Evolutionary conservation across 768 basidiomycete genomes (phyloP), one percentile per base, ranked within the genome.

Genomic region (Tricholoma matsutake): DNA sequence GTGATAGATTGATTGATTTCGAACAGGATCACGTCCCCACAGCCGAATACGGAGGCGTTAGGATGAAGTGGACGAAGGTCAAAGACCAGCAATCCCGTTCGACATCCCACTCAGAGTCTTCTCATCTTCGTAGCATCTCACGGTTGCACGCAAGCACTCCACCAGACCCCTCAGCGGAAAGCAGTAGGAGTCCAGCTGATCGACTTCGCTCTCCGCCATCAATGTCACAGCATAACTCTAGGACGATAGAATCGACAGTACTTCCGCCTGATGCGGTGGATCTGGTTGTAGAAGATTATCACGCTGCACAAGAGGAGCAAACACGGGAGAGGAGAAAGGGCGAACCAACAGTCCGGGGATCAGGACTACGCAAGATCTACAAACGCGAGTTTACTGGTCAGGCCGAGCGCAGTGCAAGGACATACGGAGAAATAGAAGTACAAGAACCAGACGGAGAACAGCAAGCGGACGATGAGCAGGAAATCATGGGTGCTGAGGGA

Each of bases 181-280:
- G 69, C 56, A 73, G 72, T 49, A 60, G 64, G 51, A 71, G 66
- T 59, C 54, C 61, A 18, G 65, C 49, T 25, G 63, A 64, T n/a
- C 69, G 68, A 56, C 55, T 72, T 34, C 73, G 69, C 41, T 69
- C 73, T 11, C 71, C 78, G 2, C 69, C 72, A 39, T 68, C 69
- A 4, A 54, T 71, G 28, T 76, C 79, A 51, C 73, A 73, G 28
- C 69, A 61, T 9, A 73, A 63, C 45, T 77, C 78, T 4, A 67
- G 66, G 11, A 58, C 65, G 45, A 54, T 61, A n/a, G 60, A 53
- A 11, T 69, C 74, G 5, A 71, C 74, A 16, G 70, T 69, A 10
- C 72, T 86, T 11, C 82, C 83, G 13, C 81, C 84, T 1, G 91
- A 98, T 64, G 95, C 96, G 1, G 88, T 98, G 1, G 96, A 99